Evolutionary conservation across 2,329 filamentous ascomycete genomes (phyloP).

Genomic region (Rosellinia necatrix): DNA sequence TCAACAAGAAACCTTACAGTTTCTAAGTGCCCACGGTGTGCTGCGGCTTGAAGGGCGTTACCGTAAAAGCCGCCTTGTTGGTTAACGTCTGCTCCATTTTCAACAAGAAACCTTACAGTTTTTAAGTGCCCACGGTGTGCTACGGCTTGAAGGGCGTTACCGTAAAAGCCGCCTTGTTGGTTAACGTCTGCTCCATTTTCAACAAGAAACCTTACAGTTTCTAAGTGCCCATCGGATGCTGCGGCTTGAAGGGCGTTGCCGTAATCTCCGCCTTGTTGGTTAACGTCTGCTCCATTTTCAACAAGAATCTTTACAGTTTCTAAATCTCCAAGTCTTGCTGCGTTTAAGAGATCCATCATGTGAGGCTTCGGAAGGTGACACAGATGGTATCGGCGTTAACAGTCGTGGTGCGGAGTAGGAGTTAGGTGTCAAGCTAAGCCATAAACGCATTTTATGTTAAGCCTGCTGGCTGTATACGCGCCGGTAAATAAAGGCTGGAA

Average conservation of each 20-base stretch:
- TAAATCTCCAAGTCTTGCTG: neutral
- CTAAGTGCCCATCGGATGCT: neutral
- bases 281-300: neutral
- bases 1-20: neutral
- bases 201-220: neutral
- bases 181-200: constrained; percentile 1
- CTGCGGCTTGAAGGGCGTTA: too few species aligned
- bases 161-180: neutral
- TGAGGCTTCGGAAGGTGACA: too few species aligned
- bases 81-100: neutral
- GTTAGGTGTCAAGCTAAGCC: too few species aligned
- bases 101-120: neutral
- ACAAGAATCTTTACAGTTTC: neutral
- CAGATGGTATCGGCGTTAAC: too few species aligned
- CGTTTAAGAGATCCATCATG: too few species aligned
- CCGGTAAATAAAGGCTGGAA: too few species aligned
- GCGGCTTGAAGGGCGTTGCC: neutral
- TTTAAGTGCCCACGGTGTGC: neutral
- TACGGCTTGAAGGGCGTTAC: neutral
- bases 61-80: neutral
- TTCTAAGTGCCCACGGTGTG: neutral
- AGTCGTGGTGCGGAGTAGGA: too few species aligned
- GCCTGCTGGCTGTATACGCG: too few species aligned
- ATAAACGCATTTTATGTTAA: too few species aligned
- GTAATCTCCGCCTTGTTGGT: neutral